Conservation (phyloP, 352 stramenopile genomes). For the Pythium chondricola region DNA sequence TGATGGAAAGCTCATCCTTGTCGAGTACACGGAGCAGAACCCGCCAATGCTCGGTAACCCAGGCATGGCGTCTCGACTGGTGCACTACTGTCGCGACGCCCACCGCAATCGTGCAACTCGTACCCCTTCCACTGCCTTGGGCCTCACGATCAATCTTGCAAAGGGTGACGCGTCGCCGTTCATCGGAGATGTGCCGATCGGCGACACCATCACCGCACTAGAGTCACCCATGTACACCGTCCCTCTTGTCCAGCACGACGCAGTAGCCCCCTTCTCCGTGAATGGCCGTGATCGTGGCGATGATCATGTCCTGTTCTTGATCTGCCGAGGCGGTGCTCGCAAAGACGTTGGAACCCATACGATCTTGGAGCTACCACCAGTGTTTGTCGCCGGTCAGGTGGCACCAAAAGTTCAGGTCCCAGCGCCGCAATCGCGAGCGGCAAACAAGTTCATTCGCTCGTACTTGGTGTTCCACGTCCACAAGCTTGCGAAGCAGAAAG, state of each 20-base stretch:
- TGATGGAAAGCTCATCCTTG: conserved; percentile 70
- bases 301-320: conserved; percentile 61
- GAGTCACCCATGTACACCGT: conserved; percentile 85
- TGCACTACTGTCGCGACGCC: conserved; percentile 73
- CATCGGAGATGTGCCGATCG: conserved; percentile 70
- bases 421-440: conserved; percentile 66
- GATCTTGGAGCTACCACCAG: conserved; percentile 69
- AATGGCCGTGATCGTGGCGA: no score
- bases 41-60: conserved; percentile 77
- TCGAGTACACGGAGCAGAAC: conserved; percentile 83
- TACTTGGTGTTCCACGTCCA: conserved; percentile 88
- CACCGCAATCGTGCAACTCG: no score
- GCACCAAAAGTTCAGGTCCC: conserved; percentile 82
- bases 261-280: conserved; percentile 48
- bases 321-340: conserved; percentile 67
- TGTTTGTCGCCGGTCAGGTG: conserved; percentile 75
- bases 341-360: conserved; percentile 63
- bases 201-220: conserved; percentile 67
- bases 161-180: conserved; percentile 80
- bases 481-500: conserved; percentile 78
- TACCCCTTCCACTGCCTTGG: no score
- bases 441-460: conserved; percentile 80
- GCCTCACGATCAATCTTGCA: conserved; percentile 75
- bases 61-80: conserved; percentile 75
- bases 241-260: conserved; percentile 69